Percentiles rank a stretch among this genome's conserved stretches.
phyloP scores from a whole-genome alignment of 208 protist genomes.

The Trypanosoma caninum region DNA sequence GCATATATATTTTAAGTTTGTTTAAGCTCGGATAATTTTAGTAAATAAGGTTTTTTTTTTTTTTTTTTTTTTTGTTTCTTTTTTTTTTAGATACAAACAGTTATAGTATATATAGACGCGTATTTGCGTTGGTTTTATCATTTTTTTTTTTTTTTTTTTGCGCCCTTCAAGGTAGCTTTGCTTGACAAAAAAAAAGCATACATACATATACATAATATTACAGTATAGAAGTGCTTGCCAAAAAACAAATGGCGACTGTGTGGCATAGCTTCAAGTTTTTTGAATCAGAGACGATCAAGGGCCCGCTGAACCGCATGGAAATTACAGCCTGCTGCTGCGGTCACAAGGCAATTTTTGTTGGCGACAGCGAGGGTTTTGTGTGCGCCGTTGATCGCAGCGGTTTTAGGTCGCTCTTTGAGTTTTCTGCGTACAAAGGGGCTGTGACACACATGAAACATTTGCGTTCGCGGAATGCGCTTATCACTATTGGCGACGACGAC shows the following conservation, averaged over 20 bases:
- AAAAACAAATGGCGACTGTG: conserved; percentile 13
- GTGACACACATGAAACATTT: conserved; percentile 71
- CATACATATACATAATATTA: too few relatives aligned
- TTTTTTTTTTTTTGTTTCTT: background rate
- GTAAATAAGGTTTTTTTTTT: background rate
- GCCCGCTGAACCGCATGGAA: conserved; percentile 45
- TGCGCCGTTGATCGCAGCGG: conserved; percentile 67
- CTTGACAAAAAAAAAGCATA: background rate
- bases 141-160: background rate
- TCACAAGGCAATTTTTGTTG: conserved; percentile 77
- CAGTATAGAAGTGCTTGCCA: too few relatives aligned
- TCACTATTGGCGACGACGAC: conserved; percentile 82
- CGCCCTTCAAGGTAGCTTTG: background rate
- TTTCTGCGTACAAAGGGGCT: conserved; percentile 73
- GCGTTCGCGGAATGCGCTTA: conserved; percentile 44
- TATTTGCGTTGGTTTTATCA: background rate
- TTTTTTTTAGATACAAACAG: background rate
- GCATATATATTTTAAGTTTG: background rate
- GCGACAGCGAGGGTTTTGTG: conserved; percentile 75
- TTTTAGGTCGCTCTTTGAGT: conserved; percentile 24
- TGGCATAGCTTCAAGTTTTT: conserved; percentile 76
- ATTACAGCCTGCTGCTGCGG: conserved; percentile 75
- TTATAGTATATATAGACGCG: background rate
- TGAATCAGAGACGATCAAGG: conserved; percentile 37
- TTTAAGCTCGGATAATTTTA: background rate